A percentile compares a stretch with the other conserved stretches of the same genome.
phyloP scores from a whole-genome alignment of 2,329 filamentous ascomycete genomes.

The Bipolaris gigantea region DNA sequence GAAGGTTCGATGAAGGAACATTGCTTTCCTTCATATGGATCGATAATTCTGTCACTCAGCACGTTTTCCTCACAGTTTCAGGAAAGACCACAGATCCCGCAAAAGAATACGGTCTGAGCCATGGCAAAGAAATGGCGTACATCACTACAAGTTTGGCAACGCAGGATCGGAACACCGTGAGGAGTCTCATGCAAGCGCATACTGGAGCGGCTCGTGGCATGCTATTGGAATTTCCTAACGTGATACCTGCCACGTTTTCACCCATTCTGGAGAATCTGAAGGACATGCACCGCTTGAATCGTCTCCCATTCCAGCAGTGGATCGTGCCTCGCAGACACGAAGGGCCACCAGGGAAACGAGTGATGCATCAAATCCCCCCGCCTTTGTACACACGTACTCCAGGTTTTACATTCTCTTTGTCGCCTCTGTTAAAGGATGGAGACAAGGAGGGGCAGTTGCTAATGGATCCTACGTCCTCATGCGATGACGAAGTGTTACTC shows the following conservation, averaged over 20 bases:
- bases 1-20: slow-evolving; percentile 25
- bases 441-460: not conserved
- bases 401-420: slow-evolving; percentile 27
- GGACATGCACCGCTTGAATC: slow-evolving; percentile 27
- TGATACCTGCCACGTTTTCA: slow-evolving; percentile 37
- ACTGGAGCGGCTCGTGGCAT: slow-evolving; percentile 15
- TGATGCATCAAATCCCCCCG: slow-evolving; percentile 24
- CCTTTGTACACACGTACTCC: slow-evolving; percentile 28
- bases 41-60: slow-evolving; percentile 17
- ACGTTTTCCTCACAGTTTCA: slow-evolving; percentile 32
- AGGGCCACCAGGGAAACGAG: not conserved
- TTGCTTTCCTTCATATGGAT: slow-evolving; percentile 33
- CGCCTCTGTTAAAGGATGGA: slow-evolving; percentile 17
- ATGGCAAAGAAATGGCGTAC: slow-evolving; percentile 6
- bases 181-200: slow-evolving; percentile 16
- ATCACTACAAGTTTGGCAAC: slow-evolving; percentile 23
- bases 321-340: slow-evolving; percentile 25
- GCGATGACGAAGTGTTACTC: slow-evolving; percentile 20
- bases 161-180: slow-evolving; percentile 17
- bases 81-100: slow-evolving; percentile 11
- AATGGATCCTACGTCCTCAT: slow-evolving; percentile 16
- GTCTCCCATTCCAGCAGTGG: slow-evolving; percentile 33
- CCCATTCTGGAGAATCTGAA: slow-evolving; percentile 33
- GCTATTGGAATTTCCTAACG: slow-evolving; percentile 32
- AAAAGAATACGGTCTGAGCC: slow-evolving; percentile 12